Evolutionary conservation across 768 basidiomycete genomes (phyloP).

Genomic region (Suillus plorans): DNA sequence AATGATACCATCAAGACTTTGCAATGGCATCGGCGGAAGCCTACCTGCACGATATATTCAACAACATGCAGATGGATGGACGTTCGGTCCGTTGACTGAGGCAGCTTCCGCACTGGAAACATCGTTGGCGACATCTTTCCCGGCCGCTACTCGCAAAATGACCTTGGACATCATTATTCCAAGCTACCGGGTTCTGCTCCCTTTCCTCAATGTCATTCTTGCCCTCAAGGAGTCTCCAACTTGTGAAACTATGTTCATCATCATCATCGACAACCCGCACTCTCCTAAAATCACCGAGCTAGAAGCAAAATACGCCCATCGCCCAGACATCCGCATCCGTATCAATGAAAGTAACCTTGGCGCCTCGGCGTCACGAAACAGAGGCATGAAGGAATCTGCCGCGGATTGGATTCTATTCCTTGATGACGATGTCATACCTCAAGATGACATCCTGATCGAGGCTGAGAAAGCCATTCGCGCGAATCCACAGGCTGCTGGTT

Average conservation of each 20-base stretch:
- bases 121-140: constrained; percentile 34
- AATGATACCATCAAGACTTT: constrained; percentile 44
- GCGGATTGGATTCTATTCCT: constrained; percentile 44
- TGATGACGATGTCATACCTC: constrained; percentile 55
- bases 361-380: constrained; percentile 54
- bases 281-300: constrained; percentile 42
- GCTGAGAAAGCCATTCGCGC: constrained; percentile 47
- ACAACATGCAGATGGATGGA: constrained; percentile 46
- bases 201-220: constrained; percentile 45
- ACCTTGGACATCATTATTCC: constrained; percentile 59
- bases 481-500: constrained; percentile 49
- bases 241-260: constrained; percentile 52
- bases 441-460: constrained; percentile 41
- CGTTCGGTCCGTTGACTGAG: constrained; percentile 44
- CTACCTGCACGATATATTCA: constrained; percentile 48
- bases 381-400: constrained; percentile 38
- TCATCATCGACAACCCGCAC: constrained; percentile 49
- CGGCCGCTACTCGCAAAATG: constrained; percentile 33
- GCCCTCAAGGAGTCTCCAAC: constrained; percentile 41
- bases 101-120: constrained; percentile 35
- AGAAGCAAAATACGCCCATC: constrained; percentile 37
- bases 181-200: constrained; percentile 51
- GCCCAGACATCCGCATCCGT: constrained; percentile 44
- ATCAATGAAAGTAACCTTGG: constrained; percentile 47
- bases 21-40: constrained; percentile 48